Percentiles rank a stretch among this genome's conserved stretches.
phyloP scores from a whole-genome alignment of 768 basidiomycete species.

The Pisolithus tinctorius region DNA sequence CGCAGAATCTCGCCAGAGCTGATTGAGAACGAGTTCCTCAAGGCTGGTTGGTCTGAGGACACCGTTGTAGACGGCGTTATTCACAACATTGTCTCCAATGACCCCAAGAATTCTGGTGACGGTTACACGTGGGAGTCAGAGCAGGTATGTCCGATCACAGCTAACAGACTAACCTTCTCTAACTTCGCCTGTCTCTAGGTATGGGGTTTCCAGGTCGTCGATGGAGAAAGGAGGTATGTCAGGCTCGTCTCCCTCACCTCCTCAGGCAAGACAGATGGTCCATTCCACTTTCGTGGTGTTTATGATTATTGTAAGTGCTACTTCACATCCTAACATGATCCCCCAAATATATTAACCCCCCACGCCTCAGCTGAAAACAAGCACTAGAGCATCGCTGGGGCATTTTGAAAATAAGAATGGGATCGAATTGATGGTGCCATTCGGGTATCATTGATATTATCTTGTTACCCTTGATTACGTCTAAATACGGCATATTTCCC shows the following conservation, averaged over 20 bases:
- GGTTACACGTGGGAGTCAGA: constrained; percentile 54
- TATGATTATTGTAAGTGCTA: constrained; percentile 59
- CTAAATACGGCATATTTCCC: too few species aligned
- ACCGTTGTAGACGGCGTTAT: constrained; percentile 30
- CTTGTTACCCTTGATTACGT: too few species aligned
- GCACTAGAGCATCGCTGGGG: too few species aligned
- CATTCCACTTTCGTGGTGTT: constrained; percentile 46
- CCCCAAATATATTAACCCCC: too few species aligned
- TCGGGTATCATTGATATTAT: too few species aligned
- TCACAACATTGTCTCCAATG: constrained; percentile 39
- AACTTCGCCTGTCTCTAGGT: constrained; percentile 18
- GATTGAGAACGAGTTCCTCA: constrained; percentile 37
- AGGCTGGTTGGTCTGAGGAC: constrained; percentile 37
- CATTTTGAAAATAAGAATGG: too few species aligned
- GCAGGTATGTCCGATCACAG: constrained; percentile 38
- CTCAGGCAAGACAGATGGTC: constrained; percentile 41
- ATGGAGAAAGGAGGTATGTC: constrained; percentile 54
- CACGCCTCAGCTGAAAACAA: too few species aligned
- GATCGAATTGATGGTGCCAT: too few species aligned
- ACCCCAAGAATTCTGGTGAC: constrained; percentile 54
- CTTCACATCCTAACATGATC: too few species aligned
- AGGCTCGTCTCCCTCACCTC: constrained; percentile 61
- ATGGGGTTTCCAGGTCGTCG: constrained; percentile 61
- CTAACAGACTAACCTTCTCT: background rate
- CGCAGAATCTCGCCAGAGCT: constrained; percentile 44